Conservation (phyloP, 179 eudicot species). For the Vitellaria paradoxa region DNA sequence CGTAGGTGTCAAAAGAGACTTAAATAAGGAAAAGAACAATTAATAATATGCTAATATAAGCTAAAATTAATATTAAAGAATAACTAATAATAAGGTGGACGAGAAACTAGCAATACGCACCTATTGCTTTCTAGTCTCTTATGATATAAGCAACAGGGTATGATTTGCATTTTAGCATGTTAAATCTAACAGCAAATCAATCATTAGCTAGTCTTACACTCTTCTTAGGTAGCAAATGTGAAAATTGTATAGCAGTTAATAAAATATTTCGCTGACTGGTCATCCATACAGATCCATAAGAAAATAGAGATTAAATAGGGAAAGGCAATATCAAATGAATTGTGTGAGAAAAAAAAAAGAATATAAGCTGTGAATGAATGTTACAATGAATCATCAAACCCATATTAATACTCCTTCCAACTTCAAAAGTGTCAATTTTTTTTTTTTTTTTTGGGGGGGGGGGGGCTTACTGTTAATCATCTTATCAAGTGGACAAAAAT, state of each 20-base stretch:
- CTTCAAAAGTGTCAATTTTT: too few relatives aligned
- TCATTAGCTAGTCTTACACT: neutral
- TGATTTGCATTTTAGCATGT: neutral
- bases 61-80: too few relatives aligned
- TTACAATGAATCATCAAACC: neutral
- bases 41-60: too few relatives aligned
- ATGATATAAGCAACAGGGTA: neutral
- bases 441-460: too few relatives aligned
- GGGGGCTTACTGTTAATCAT: too few relatives aligned
- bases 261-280: neutral
- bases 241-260: neutral
- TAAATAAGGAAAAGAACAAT: too few relatives aligned
- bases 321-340: neutral
- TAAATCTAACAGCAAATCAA: neutral
- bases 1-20: neutral
- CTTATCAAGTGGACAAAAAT: too few relatives aligned
- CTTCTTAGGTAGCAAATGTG: neutral
- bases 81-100: too few relatives aligned
- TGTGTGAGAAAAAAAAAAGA: neutral
- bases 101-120: neutral
- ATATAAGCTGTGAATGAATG: neutral
- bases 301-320: neutral
- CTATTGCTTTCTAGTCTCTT: neutral
- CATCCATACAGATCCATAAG: neutral
- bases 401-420: too few relatives aligned